These are phyloP conservation scores for Panaeolus papilionaceus DNA, from an alignment of 768 basidiomycete genomes.

Conservation along the genomic window DNA sequence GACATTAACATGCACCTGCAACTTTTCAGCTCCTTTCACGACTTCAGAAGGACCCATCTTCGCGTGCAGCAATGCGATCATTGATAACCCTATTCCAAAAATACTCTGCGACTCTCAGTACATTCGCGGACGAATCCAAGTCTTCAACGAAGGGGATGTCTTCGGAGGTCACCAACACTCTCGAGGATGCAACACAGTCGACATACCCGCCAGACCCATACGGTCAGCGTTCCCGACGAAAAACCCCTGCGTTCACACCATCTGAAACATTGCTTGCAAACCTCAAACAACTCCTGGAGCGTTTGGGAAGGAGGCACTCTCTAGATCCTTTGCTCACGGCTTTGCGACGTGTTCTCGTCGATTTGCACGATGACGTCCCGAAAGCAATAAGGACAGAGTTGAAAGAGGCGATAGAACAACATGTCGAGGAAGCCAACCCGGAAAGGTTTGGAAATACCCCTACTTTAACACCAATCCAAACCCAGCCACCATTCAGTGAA, in stretches of 20 bases:
- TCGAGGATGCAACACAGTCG: neutral
- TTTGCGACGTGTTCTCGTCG: slow-evolving; percentile 28
- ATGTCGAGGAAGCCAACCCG: slow-evolving; percentile 20
- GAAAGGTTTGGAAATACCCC: slow-evolving; percentile 19
- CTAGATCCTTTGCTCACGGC: slow-evolving; percentile 36
- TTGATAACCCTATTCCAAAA: slow-evolving; percentile 39
- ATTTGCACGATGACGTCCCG: slow-evolving; percentile 23
- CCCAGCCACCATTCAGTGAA: slow-evolving; percentile 13
- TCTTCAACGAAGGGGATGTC: slow-evolving; percentile 21
- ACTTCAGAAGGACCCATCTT: slow-evolving; percentile 38
- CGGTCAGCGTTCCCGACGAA: slow-evolving; percentile 1
- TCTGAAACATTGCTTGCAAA: slow-evolving; percentile 31
- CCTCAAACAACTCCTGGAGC: slow-evolving; percentile 41
- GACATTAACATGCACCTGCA: neutral
- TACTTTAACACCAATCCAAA: neutral
- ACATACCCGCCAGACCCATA: slow-evolving; percentile 31
- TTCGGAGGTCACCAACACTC: slow-evolving; percentile 17
- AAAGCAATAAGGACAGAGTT: slow-evolving; percentile 10
- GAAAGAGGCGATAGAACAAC: slow-evolving; percentile 23
- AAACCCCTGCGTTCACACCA: slow-evolving; percentile 20
- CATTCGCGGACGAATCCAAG: slow-evolving; percentile 25
- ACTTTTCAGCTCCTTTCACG: slow-evolving; percentile 33
- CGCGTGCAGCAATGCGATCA: slow-evolving; percentile 37
- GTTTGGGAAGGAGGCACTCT: slow-evolving; percentile 38
- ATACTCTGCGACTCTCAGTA: slow-evolving; percentile 35